Conservation (phyloP, 2,329 filamentous ascomycete species). For the Stachybotrys elegans region DNA sequence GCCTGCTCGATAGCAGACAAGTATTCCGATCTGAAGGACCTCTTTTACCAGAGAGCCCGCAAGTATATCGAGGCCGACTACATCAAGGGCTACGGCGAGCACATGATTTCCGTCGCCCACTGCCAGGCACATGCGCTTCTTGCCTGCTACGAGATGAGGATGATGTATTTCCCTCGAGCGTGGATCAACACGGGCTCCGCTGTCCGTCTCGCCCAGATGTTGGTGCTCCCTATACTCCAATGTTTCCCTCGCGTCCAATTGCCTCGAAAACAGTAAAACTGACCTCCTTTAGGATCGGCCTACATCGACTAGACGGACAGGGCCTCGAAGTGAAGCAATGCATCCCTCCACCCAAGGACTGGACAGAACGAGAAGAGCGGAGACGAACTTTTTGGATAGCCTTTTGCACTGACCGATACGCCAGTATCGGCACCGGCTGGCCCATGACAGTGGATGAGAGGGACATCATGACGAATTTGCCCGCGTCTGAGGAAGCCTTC, state of each 20-base stretch:
- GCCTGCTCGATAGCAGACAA: slow-evolving; percentile 84
- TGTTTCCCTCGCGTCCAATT: background rate
- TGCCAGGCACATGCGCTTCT: slow-evolving; percentile 80
- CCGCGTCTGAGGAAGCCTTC: slow-evolving; percentile 79
- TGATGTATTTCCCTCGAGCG: slow-evolving; percentile 94
- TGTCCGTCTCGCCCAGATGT: slow-evolving; percentile 81
- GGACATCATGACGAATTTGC: slow-evolving; percentile 84
- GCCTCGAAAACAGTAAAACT: slow-evolving; percentile 10
- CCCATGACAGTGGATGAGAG: slow-evolving; percentile 90
- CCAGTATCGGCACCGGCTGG: slow-evolving; percentile 95
- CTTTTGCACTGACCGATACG: slow-evolving; percentile 76
- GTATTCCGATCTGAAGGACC: slow-evolving; percentile 71
- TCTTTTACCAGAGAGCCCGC: slow-evolving; percentile 84
- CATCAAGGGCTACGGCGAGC: slow-evolving; percentile 87
- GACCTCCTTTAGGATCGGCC: slow-evolving; percentile 66
- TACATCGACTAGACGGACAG: slow-evolving; percentile 78
- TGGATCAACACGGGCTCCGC: slow-evolving; percentile 89
- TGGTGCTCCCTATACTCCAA: slow-evolving; percentile 19
- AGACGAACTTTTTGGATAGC: slow-evolving; percentile 76
- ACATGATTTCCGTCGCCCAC: slow-evolving; percentile 79
- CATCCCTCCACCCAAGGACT: slow-evolving; percentile 78
- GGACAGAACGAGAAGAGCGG: slow-evolving; percentile 69
- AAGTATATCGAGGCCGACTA: slow-evolving; percentile 90
- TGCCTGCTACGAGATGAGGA: slow-evolving; percentile 86
- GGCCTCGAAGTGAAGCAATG: slow-evolving; percentile 92